Evolutionary conservation across 2,329 filamentous ascomycete species (phyloP).

Genomic region (Fusarium sp.): DNA sequence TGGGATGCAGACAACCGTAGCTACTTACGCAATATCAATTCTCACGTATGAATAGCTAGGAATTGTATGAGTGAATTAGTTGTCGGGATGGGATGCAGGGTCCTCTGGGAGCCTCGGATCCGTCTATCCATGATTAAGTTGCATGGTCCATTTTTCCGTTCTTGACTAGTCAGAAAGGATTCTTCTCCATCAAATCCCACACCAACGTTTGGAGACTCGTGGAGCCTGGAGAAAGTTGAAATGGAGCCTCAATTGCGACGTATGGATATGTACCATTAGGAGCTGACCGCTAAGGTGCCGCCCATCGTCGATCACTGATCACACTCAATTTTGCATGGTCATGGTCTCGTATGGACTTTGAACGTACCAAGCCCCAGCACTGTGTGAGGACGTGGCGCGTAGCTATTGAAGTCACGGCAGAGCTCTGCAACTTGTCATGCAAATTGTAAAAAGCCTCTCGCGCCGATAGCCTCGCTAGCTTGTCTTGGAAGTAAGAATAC

Average conservation of each 20-base stretch:
- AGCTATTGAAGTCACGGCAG: constrained; percentile 36
- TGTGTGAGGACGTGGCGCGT: constrained; percentile 35
- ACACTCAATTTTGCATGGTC: constrained; percentile 22
- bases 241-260: constrained; percentile 27
- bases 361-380: constrained; percentile 12
- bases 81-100: constrained; percentile 44
- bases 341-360: constrained; percentile 27
- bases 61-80: constrained; percentile 52
- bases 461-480: constrained; percentile 23
- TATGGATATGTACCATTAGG: constrained; percentile 20
- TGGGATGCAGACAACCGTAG: constrained; percentile 15
- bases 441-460: constrained; percentile 29
- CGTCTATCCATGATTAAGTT: constrained; percentile 32
- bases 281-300: constrained; percentile 45
- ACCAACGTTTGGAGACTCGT: constrained; percentile 38
- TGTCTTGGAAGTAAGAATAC: constrained; percentile 11
- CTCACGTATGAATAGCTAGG: constrained; percentile 15
- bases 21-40: constrained; percentile 27
- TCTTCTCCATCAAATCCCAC: constrained; percentile 35
- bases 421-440: constrained; percentile 33
- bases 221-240: constrained; percentile 30
- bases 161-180: constrained; percentile 27
- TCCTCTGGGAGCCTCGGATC: constrained; percentile 44
- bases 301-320: constrained; percentile 40
- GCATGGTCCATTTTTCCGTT: constrained; percentile 34